Evolutionary conservation across 345 rosid genomes (phyloP), one percentile per base, ranked within the genome.

Genomic region (Salix koriyanagi): DNA sequence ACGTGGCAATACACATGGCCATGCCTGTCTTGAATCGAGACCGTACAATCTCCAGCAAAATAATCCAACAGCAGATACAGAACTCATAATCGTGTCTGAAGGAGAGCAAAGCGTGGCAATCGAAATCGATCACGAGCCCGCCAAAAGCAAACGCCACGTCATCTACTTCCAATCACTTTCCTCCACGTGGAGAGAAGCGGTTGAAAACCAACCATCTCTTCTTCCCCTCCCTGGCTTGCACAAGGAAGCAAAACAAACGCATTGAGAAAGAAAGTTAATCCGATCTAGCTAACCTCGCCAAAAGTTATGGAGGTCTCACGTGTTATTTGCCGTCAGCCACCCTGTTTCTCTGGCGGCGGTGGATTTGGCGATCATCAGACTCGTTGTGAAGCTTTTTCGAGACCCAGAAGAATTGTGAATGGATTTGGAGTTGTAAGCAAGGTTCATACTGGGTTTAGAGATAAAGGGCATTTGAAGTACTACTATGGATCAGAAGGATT

Each of bases 381-480:
- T 9, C 30, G 19, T 3, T 14, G 25, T 7, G 74, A 9, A 4
- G 39, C 32, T 8, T 34, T 16, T 19, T 34, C 6, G n/a, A 34
- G 65, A 52, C 2, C 26, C 7, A 72, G 44, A 18, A 19, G 23
- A 21, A 26, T 8, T 18, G 23, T 5, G 12, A 14, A 32, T 32
- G 72, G 75, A 46, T 58, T 58, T n/a, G 37, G 44, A 7, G 42
- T 23, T 68, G 54, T 48, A 48, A 48, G 19, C 54, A 48, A 48
- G 54, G 54, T 30, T 19, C 18, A 6, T 34, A 23, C 67, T 6
- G 88, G 80, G 76, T 86, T 85, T 73, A 70, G 80, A 12, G 88
- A 86, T 28, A 81, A 84, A 37, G 86, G 87, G 4, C 88, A 87
- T 15, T 56, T 79, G 79, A 69, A 46, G 77, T 84, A 84, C 78